Evolutionary conservation across 108 stramenopile genomes (phyloP), one percentile per base, ranked within the genome.

Genomic region (Cyclotella kingstonii): DNA sequence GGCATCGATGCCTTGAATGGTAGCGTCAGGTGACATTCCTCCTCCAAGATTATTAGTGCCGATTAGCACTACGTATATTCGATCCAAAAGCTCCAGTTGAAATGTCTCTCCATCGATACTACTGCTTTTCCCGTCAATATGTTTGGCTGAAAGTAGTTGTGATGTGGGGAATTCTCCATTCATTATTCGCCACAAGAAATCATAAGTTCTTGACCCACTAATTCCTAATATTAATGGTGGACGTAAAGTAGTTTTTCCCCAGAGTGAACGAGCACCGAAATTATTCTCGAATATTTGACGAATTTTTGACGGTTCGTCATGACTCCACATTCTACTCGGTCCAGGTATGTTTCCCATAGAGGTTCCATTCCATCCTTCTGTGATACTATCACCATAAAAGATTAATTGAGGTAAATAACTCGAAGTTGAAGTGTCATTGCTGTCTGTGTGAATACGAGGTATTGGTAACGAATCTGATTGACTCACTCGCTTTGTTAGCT

Each of bases 31-130:
- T 11, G 57, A 39, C 70, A 71, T 71, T 18, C 80, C 80, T 12
- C 27, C 45, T 11, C 80, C 80, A 22, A 81, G 75, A 53, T 81
- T 81, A 58, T 81, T 81, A 4, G 80, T 81, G 22, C 80, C 80
- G 17, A 81, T 80, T 11, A 79, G 44, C 4, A 81, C 63, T 0
- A 81, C 50, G 33, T 77, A 60, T 25, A 70, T 71, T 18, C 70
- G 45, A 25, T 63, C 62, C 48, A 71, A 25, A 15, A 38, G 30
- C 34, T 51, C 23, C 5, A 54, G 27, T 19, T 35, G 23, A 27
- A 65, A 50, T 40, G 29, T 5, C 21, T 42, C 18, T 11, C 21
- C 57, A 27, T 27, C 17, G 0, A 10, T 29, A 33, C 29, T 23
- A 10, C 28, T 26, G 25, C 28, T 34, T 22, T 65, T 25, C 10